Conservation (phyloP, 2,329 filamentous ascomycete genomes). For the Penicillium sp. region DNA sequence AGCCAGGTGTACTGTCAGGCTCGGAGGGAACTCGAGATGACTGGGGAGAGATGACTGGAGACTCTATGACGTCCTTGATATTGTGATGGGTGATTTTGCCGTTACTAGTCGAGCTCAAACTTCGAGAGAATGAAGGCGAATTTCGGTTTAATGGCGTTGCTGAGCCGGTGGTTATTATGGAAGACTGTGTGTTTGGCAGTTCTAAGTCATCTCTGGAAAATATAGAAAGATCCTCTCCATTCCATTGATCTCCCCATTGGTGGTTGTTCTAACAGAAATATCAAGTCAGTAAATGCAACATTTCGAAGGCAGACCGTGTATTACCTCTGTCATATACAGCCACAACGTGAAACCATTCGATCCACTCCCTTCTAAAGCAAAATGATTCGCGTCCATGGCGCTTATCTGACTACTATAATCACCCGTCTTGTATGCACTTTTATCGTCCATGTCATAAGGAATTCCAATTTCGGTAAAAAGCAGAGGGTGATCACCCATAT, state of each 20-base stretch:
- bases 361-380: conserved; percentile 76
- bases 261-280: conserved; percentile 67
- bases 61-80: conserved; percentile 65
- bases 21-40: conserved; percentile 53
- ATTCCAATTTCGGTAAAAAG: conserved; percentile 95
- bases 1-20: conserved; percentile 59
- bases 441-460: conserved; percentile 97
- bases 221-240: conserved; percentile 93
- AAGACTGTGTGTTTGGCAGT: conserved; percentile 35
- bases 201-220: conserved; percentile 76
- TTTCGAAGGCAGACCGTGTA: conserved; percentile 18
- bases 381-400: conserved; percentile 95
- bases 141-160: conserved; percentile 31
- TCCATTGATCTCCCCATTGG: conserved; percentile 89
- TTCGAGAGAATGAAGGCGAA: conserved; percentile 54
- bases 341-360: conserved; percentile 86
- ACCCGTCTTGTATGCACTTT: conserved; percentile 90
- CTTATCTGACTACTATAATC: conserved; percentile 90
- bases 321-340: conserved; percentile 72
- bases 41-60: conserved; percentile 54
- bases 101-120: conserved; percentile 40
- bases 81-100: conserved; percentile 67
- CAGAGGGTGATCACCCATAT: conserved; percentile 83
- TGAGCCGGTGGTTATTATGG: conserved; percentile 36
- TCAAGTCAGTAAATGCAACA: neutral